Conservation (phyloP, 1,139 yeast species). For the Barnettozyma hawaiiensis region DNA sequence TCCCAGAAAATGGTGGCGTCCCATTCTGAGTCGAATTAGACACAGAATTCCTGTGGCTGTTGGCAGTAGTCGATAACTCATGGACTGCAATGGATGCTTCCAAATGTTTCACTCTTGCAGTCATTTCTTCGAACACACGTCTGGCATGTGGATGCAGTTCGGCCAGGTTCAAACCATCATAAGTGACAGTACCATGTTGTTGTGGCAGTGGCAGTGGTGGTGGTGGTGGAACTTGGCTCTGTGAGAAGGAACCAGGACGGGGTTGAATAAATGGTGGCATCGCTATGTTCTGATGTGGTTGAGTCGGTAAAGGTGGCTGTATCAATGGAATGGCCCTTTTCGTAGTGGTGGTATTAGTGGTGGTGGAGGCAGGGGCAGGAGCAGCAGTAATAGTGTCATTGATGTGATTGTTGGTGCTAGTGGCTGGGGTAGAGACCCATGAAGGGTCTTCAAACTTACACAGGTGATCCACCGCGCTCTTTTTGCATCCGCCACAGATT, state of each 20-base stretch:
- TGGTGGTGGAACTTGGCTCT: not conserved
- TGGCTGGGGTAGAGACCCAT: conserved; percentile 29
- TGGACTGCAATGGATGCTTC: conserved; percentile 38
- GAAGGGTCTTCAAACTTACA: conserved; percentile 49
- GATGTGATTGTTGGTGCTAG: conserved; percentile 5
- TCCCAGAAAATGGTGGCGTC: not conserved
- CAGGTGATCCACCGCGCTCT: conserved; percentile 53
- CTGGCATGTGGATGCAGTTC: conserved; percentile 7
- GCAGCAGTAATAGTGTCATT: no score
- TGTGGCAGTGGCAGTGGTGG: not conserved
- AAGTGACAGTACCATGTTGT: not conserved
- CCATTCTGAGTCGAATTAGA: not conserved
- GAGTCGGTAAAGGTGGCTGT: not conserved
- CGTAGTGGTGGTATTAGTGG: not conserved
- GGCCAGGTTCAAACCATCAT: conserved; percentile 7
- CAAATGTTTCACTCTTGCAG: conserved; percentile 37
- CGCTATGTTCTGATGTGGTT: not conserved
- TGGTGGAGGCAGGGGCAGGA: conserved; percentile 3
- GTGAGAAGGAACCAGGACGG: not conserved
- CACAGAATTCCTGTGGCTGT: not conserved
- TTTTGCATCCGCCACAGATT: conserved; percentile 55
- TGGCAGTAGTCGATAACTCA: conserved; percentile 23
- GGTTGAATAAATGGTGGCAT: not conserved
- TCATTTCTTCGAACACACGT: conserved; percentile 29
- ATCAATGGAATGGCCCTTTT: not conserved